Conservation (phyloP, 2,329 filamentous ascomycete genomes). For the Hypoxylon sp. region DNA sequence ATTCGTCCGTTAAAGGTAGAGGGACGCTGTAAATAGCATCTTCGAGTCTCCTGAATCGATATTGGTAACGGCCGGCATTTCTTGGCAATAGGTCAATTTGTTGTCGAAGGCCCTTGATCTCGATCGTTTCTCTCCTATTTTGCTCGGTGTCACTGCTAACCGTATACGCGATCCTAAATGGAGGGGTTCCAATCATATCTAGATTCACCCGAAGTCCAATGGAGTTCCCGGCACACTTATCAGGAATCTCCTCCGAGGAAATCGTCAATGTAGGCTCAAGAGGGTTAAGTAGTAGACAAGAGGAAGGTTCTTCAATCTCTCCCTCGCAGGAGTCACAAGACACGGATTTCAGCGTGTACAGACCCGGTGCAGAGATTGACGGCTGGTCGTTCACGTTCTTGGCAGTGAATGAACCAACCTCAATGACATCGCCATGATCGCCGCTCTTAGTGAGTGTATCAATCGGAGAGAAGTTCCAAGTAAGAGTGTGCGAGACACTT, state of each 20-base stretch:
- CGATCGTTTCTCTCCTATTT: slow-evolving; percentile 67
- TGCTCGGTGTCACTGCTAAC: slow-evolving; percentile 74
- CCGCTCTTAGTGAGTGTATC: slow-evolving; percentile 77
- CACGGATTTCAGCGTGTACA: slow-evolving; percentile 88
- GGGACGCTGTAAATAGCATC: slow-evolving; percentile 83
- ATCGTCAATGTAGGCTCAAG: slow-evolving; percentile 85
- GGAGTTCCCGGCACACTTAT: slow-evolving; percentile 95
- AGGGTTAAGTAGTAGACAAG: slow-evolving; percentile 93
- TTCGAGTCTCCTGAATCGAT: slow-evolving; percentile 84
- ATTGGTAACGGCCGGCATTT: slow-evolving; percentile 87
- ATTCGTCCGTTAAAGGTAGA: slow-evolving; percentile 50
- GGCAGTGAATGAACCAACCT: slow-evolving; percentile 71
- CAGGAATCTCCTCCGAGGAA: slow-evolving; percentile 84
- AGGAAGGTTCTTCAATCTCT: slow-evolving; percentile 92
- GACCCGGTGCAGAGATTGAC: slow-evolving; percentile 80
- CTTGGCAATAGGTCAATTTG: slow-evolving; percentile 88
- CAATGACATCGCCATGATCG: slow-evolving; percentile 74
- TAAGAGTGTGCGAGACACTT: slow-evolving; percentile 78
- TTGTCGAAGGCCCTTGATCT: slow-evolving; percentile 79
- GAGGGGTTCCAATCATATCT: slow-evolving; percentile 91
- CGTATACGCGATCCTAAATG: slow-evolving; percentile 86
- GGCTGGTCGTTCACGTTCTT: slow-evolving; percentile 75
- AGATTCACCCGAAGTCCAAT: slow-evolving; percentile 91
- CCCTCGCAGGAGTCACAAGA: slow-evolving; percentile 86
- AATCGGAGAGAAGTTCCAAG: slow-evolving; percentile 86